Base-by-base conservation (phyloP, 2,329 filamentous ascomycete species). In the Venturia oleaginea region DNA sequence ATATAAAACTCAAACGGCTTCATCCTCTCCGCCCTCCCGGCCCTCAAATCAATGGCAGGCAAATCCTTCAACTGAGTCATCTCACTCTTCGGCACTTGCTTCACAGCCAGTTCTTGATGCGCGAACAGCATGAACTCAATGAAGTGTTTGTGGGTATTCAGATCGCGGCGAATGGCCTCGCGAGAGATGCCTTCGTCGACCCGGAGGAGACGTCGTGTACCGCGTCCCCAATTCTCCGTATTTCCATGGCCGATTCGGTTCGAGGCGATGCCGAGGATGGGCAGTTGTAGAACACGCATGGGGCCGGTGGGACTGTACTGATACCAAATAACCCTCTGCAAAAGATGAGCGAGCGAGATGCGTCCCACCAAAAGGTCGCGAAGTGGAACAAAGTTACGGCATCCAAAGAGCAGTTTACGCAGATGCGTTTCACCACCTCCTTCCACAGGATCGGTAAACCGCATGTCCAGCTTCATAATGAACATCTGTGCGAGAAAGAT, bases 391-490 rank as follows among this genome's bases (percentile, higher is more conserved):
- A 89, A 74, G 72, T 74, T 78, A 30, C 78, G 79, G 69, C 89
- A 85, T 17, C 83, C 84, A 51, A 90, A 73, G 4, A 73, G 48
- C 48, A 72, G 37, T 27, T 69, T 66, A 0, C 68, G 65, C 8
- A 76, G 60, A 27, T 61, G 65, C 7, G 67, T 78, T 2, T 77
- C 75, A 60, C 80, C 79, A 19, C 80, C 79, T 0, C 82, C 83
- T 60, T 80, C 79, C 30, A 84, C 71, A 0, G 89, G 87, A 67
- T 90, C 82, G 65, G 83, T 84, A 73, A 91, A 86, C 63, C 80
- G 79, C 83, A 92, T 85, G 70, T 85, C 81, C 19, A 94, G 81
- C 76, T 93, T 92, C 67, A 90, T 71, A 68, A 90, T 77, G 76
- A 93, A 86, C 66, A 87, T 74, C 55, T 86, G 83, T 2, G 83